Base-by-base conservation (phyloP, 306 rosid genomes). In the Gynostemma pentaphyllum region DNA sequence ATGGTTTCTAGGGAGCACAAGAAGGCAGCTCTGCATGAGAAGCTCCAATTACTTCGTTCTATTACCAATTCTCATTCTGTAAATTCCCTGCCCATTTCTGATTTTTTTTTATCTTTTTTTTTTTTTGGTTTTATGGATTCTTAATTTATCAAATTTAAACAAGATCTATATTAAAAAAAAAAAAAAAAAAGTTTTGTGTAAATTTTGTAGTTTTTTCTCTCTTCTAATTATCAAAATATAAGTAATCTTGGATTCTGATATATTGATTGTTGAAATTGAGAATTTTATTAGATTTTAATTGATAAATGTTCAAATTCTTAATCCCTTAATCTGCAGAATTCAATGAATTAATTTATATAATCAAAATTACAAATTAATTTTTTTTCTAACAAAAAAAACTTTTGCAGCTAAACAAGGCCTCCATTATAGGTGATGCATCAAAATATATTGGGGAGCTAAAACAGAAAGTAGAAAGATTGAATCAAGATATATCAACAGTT, bases 41-140 rank as follows among this genome's bases (percentile, higher is more conserved):
- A 92, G 81, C 89, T 92, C 62, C 96, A 88, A 72, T 82, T 86
- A 34, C 99, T 92, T 88, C 96, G 99, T 67, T 92, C 96, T 67
- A 76, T 92, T 73, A 92, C 99, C 63, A 82, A 88, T 77, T 88
- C 99, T 78, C 83, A 84, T 73, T 90, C 99, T 82, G 99, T 92
- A 92, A 92, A 86, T 68, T 81, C 48, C 72, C 79, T 72, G 52
- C 75, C 32, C 69, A 28, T 66, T 4, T 67, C 47, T 64, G 1
- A 6, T 22, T 19, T 69, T 70, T 56, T 61, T 76, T 8, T 49
- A 51, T 10, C 12, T 52, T 69, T 69, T 3, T 14, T n/a, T n/a
- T n/a, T 23, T 22, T 13, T 41, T 19, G 30, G 9, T 26, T 53
- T 53, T 27, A 10, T n/a, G n/a, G 39, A 34, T 1, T 11, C 14